Conservation (phyloP, 116 monocot genomes). For the Thalassia testudinum region DNA sequence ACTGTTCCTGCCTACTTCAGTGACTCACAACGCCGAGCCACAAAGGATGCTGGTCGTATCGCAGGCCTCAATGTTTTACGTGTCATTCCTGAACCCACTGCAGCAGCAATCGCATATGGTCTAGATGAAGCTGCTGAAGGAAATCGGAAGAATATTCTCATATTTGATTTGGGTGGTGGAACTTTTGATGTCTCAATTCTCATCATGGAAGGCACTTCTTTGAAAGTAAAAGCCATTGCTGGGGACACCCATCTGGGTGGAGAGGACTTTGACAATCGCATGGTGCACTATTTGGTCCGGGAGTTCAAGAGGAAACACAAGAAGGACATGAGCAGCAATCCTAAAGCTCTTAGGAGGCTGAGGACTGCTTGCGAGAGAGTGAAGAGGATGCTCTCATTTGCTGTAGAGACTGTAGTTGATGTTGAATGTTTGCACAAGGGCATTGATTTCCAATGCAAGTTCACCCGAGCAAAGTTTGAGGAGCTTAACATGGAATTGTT, state of each 20-base stretch:
- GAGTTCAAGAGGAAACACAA: constrained; percentile 15
- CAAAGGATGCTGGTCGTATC: neutral
- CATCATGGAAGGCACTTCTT: neutral
- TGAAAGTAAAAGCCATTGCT: constrained; percentile 36
- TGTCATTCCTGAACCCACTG: neutral
- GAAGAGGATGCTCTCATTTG: constrained; percentile 15
- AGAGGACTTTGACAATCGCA: constrained; percentile 26
- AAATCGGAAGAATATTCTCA: neutral
- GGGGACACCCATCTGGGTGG: constrained; percentile 53
- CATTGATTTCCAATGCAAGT: constrained; percentile 2
- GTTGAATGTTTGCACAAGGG: neutral
- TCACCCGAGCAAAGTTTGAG: constrained; percentile 25
- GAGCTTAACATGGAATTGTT: constrained; percentile 45
- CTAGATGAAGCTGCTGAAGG: neutral
- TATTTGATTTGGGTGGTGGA: constrained; percentile 6
- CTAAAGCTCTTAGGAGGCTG: constrained; percentile 13
- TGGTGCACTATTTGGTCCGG: constrained; percentile 11
- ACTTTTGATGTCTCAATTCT: constrained; percentile 3
- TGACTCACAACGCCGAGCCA: neutral
- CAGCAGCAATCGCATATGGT: constrained; percentile 5
- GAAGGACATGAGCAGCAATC: constrained; percentile 13
- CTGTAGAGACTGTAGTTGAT: constrained; percentile 4
- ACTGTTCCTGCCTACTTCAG: constrained; percentile 7
- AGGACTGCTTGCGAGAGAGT: constrained; percentile 18
- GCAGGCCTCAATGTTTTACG: constrained; percentile 4